Percentiles rank a stretch among this genome's conserved stretches.
Evolutionary conservation across 768 basidiomycete genomes (phyloP).

Genomic region (Podaxis pistillaris): DNA sequence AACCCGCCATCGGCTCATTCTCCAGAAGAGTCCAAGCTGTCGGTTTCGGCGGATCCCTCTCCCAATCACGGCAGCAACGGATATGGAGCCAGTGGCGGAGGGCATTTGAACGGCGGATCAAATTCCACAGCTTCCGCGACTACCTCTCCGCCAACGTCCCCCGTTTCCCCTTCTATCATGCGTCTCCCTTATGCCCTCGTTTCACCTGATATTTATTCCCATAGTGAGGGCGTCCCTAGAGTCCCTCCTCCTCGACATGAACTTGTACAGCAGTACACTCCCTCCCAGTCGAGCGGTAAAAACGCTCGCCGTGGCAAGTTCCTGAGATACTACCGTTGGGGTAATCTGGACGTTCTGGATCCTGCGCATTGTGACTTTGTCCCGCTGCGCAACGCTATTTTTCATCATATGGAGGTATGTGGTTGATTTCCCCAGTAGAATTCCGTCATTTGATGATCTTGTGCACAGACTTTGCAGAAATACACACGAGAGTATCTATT

Average conservation of each 20-base stretch:
- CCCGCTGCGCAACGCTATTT: conserved; percentile 71
- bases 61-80: conserved; percentile 45
- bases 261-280: conserved; percentile 71
- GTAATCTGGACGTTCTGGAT: conserved; percentile 77
- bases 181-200: conserved; percentile 83
- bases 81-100: conserved; percentile 3
- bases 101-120: conserved; percentile 50
- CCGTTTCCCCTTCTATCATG: conserved; percentile 55
- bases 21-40: conserved; percentile 8
- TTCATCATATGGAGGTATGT: conserved; percentile 86
- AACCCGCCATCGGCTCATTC: conserved; percentile 1
- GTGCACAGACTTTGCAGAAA: conserved; percentile 71
- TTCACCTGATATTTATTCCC: conserved; percentile 81
- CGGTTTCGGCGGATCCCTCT: conserved; percentile 38
- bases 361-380: conserved; percentile 79
- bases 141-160: conserved; percentile 67
- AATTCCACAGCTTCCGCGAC: conserved; percentile 28
- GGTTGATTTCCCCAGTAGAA: conserved; percentile 16
- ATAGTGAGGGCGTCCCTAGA: conserved; percentile 75
- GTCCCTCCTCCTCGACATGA: conserved; percentile 63
- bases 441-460: conserved; percentile 18
- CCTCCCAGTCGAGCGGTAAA: conserved; percentile 43
- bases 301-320: conserved; percentile 64
- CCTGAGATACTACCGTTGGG: conserved; percentile 80
- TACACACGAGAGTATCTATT: conserved; percentile 84